Evolutionary conservation across 371 early-diverging fungal species (phyloP), one percentile per base, ranked within the genome.

Genomic region (Zychaea mexicana): DNA sequence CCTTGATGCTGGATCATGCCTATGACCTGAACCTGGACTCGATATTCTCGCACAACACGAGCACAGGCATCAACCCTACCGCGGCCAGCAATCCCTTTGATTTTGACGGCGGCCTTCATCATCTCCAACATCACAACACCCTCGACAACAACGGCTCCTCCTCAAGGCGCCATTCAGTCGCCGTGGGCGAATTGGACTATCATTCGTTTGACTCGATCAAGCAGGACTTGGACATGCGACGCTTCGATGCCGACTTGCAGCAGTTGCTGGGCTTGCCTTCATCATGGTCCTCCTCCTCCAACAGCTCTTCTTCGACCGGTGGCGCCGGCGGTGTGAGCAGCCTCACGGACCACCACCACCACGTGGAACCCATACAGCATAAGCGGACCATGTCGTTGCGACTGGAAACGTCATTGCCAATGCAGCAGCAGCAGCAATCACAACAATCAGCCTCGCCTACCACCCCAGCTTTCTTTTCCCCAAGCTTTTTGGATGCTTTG

Each of bases 381-480:
- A 63, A 65, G 24, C 72, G 77, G 39, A 68, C 73, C 26, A 66
- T 79, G 72, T 72, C 80, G 12, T 60, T 72, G 21, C 62, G 73
- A 2, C 52, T 77, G 21, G 77, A 77, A 28, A 69, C 71, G 24
- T 53, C 69, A 33, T n/a, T 64, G 55, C 32, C 66, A 39, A 36
- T 28, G 61, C 61, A 46, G 33, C 68, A 39, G 22, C 53, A 56
- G 22, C 33, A 33, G 12, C 12, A 5, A 42, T 42, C 42, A 12
- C 10, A 19, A 22, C 60, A 66, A 61, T 12, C 46, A 57, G 61
- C 68, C 10, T 68, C 75, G 12, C 84, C 85, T 3, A 77, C 80
- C 9, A 88, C 85, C 3, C 85, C 88, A 0, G 80, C 79, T 13
- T 86, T 87, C 73, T 87, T 86, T 52, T 84, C 88, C 17, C 86